Percentiles rank a stretch among this genome's conserved stretches.
phyloP scores from a whole-genome alignment of 495 filamentous ascomycete genomes.

The Talaromyces proteolyticus region DNA sequence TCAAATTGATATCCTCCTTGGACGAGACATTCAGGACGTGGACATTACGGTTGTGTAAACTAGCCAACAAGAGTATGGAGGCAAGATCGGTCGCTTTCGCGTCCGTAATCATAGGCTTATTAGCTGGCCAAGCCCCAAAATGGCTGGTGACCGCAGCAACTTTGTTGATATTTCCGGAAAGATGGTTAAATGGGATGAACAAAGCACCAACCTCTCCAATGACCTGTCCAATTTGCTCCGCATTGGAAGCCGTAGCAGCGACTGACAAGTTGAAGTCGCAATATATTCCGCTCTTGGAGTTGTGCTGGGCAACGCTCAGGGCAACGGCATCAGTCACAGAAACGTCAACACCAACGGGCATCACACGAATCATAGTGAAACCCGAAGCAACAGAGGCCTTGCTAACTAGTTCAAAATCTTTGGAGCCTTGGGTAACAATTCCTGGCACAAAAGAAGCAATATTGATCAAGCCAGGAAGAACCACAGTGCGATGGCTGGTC shows the following conservation, averaged over 20 bases:
- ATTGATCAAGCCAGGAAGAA: constrained; percentile 73
- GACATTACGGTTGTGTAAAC: constrained; percentile 76
- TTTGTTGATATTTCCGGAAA: constrained; percentile 82
- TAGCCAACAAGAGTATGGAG: constrained; percentile 73
- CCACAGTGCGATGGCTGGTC: constrained; percentile 73
- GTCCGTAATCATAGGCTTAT: constrained; percentile 82
- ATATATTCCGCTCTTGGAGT: constrained; percentile 58
- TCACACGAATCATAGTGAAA: constrained; percentile 79
- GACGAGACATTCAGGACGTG: constrained; percentile 79
- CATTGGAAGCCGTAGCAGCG: constrained; percentile 70
- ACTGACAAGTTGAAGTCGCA: constrained; percentile 88
- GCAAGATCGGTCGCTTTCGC: constrained; percentile 79
- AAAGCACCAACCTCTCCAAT: constrained; percentile 74
- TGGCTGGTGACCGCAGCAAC: constrained; percentile 77
- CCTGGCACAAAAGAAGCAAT: constrained; percentile 77
- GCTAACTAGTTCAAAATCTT: constrained; percentile 65
- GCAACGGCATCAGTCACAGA: constrained; percentile 68
- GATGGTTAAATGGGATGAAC: constrained; percentile 84
- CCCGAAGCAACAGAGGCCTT: constrained; percentile 71
- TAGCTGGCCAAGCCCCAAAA: constrained; percentile 73
- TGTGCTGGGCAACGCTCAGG: constrained; percentile 70
- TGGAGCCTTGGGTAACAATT: constrained; percentile 54
- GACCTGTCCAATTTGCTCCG: constrained; percentile 67
- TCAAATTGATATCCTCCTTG: constrained; percentile 76
- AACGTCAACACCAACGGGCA: constrained; percentile 69